Evolutionary conservation across 2,329 filamentous ascomycete genomes (phyloP).

Genomic region (Sporothrix luriei): DNA sequence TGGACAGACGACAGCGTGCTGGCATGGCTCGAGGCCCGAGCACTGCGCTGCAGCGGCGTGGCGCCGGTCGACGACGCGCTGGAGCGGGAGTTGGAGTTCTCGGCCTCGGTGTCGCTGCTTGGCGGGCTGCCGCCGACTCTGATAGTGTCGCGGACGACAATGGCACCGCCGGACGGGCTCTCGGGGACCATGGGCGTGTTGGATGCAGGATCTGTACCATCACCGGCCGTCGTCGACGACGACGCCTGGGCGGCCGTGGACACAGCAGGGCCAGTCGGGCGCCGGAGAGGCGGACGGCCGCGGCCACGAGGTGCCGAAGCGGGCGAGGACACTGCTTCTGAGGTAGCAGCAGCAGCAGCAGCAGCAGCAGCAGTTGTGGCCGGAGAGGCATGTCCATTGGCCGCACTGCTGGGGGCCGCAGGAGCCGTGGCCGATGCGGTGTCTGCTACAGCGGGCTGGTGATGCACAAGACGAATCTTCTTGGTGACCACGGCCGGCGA

Average conservation of each 20-base stretch:
- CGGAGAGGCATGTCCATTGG: constrained; percentile 4
- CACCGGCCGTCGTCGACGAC: background rate
- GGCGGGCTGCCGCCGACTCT: constrained; percentile 54
- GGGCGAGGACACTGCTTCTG: background rate
- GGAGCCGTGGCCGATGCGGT: background rate
- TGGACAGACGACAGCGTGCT: background rate
- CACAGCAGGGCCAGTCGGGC: background rate
- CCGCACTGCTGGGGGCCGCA: background rate
- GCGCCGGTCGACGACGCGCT: constrained; percentile 35
- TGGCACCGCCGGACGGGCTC: constrained; percentile 47
- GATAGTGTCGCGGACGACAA: constrained; percentile 60
- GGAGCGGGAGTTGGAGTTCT: constrained; percentile 18
- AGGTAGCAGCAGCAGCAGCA: background rate
- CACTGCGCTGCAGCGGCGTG: constrained; percentile 28
- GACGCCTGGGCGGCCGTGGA: background rate
- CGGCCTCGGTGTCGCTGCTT: constrained; percentile 41
- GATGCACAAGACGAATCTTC: constrained; percentile 44
- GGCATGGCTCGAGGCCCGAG: constrained; percentile 14
- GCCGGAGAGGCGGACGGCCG: constrained; percentile 26
- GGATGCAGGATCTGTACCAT: background rate
- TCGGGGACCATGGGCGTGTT: constrained; percentile 39
- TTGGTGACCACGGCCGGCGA: constrained; percentile 42
- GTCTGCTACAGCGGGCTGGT: background rate
- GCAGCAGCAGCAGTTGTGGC: background rate
- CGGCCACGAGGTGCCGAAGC: constrained; percentile 21